phyloP scores from a whole-genome alignment of 441 rosid genomes.

The Geranium incanum region DNA sequence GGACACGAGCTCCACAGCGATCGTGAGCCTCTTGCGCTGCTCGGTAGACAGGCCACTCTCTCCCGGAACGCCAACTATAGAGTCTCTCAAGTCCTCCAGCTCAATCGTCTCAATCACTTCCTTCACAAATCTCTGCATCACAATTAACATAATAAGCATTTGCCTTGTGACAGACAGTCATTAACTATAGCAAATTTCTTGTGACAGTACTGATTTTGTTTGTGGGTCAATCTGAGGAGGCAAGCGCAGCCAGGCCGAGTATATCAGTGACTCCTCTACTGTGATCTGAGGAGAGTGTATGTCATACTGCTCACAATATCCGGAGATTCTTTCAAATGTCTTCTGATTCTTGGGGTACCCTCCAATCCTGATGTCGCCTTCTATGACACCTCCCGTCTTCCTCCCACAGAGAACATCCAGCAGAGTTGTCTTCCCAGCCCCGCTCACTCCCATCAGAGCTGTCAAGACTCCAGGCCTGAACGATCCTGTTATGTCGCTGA shows the following conservation, averaged over 20 bases:
- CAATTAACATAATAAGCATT: not conserved
- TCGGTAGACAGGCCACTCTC: conserved; percentile 49
- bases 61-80: conserved; percentile 47
- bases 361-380: conserved; percentile 50
- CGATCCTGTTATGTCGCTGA: conserved; percentile 42
- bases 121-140: conserved; percentile 39
- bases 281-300: conserved; percentile 65
- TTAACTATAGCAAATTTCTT: not conserved
- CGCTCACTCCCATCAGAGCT: conserved; percentile 70
- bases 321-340: conserved; percentile 54
- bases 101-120: conserved; percentile 51
- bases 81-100: conserved; percentile 43
- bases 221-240: conserved; percentile 33
- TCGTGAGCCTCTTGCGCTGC: conserved; percentile 55
- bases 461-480: conserved; percentile 58
- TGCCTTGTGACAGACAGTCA: not conserved
- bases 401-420: conserved; percentile 67
- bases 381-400: conserved; percentile 49
- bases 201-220: conserved; percentile 35
- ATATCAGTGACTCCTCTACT: conserved; percentile 48
- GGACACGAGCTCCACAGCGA: conserved; percentile 68
- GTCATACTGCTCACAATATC: conserved; percentile 61
- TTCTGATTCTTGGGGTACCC: conserved; percentile 54
- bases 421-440: conserved; percentile 71
- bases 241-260: conserved; percentile 57